Conservation (phyloP, 345 rosid genomes). For the Raphanus sativus region DNA sequence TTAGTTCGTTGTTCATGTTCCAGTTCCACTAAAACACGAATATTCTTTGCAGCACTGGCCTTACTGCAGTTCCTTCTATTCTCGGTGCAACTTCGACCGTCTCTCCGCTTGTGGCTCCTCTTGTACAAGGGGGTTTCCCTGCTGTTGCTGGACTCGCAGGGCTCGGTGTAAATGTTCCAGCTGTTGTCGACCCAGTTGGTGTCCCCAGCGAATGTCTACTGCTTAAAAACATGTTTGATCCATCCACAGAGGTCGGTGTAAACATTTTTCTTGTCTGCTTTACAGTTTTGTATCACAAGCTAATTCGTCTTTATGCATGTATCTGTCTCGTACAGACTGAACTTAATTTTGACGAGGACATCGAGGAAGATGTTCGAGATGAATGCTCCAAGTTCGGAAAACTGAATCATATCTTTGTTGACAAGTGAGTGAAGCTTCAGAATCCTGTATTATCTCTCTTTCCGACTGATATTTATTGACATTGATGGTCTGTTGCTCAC, state of each 20-base stretch:
- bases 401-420: conserved; percentile 73
- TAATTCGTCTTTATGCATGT: conserved; percentile 1
- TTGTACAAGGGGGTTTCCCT: conserved; percentile 50
- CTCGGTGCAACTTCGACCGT: conserved; percentile 45
- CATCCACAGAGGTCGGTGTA: conserved; percentile 62
- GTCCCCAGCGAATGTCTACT: conserved; percentile 75
- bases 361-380: conserved; percentile 82
- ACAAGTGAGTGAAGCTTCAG: conserved; percentile 55
- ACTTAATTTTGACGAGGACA: conserved; percentile 81
- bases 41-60: conserved; percentile 46
- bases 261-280: background rate
- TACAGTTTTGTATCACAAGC: background rate
- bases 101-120: conserved; percentile 56
- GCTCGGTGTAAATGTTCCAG: conserved; percentile 48
- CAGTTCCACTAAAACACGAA: conserved; percentile 34
- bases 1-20: background rate
- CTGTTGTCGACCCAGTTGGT: conserved; percentile 62
- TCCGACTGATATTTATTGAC: conserved; percentile 2
- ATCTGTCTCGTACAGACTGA: conserved; percentile 57
- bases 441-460: background rate
- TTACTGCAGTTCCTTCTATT: conserved; percentile 47
- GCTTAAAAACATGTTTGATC: conserved; percentile 96
- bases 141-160: conserved; percentile 55
- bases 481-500: background rate
- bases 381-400: conserved; percentile 82